These are phyloP conservation scores for Reticulascus tulasneorum DNA, from an alignment of 2,329 filamentous ascomycete genomes.

Conservation along the genomic window DNA sequence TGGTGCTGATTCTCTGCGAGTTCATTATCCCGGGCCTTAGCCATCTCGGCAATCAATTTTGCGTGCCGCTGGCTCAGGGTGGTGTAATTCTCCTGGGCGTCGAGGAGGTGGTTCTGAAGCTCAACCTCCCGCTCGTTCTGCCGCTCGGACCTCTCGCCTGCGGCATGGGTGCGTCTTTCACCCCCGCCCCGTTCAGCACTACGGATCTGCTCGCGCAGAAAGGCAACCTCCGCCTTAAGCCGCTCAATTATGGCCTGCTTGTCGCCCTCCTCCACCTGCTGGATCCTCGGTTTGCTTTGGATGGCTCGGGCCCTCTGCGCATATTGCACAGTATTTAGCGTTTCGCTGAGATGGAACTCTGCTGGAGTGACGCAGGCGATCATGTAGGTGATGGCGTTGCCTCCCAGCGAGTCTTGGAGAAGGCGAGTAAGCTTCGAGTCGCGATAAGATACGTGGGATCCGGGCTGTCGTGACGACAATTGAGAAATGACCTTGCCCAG, in stretches of 20 bases:
- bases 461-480: constrained; percentile 81
- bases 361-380: constrained; percentile 96
- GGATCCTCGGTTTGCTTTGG: constrained; percentile 94
- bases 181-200: constrained; percentile 66
- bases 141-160: constrained; percentile 69
- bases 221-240: constrained; percentile 88
- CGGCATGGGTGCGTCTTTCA: constrained; percentile 47
- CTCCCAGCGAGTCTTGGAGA: constrained; percentile 92
- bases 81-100: constrained; percentile 91
- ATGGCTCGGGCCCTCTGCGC: constrained; percentile 94
- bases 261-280: constrained; percentile 88
- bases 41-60: constrained; percentile 91
- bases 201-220: constrained; percentile 88
- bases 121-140: constrained; percentile 82
- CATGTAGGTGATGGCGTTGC: constrained; percentile 99
- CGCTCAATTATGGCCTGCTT: constrained; percentile 92
- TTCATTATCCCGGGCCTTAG: constrained; percentile 74
- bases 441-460: constrained; percentile 92
- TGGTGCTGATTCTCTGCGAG: constrained; percentile 51
- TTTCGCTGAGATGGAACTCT: constrained; percentile 96
- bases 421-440: constrained; percentile 96
- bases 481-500: constrained; percentile 98
- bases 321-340: constrained; percentile 95
- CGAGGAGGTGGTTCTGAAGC: constrained; percentile 88
- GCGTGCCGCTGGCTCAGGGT: constrained; percentile 88